A percentile compares a stretch with the other conserved stretches of the same genome.
Evolutionary conservation across 1,284 basidiomycete genomes (phyloP).

Genomic region (Thecaphora thlaspeos): DNA sequence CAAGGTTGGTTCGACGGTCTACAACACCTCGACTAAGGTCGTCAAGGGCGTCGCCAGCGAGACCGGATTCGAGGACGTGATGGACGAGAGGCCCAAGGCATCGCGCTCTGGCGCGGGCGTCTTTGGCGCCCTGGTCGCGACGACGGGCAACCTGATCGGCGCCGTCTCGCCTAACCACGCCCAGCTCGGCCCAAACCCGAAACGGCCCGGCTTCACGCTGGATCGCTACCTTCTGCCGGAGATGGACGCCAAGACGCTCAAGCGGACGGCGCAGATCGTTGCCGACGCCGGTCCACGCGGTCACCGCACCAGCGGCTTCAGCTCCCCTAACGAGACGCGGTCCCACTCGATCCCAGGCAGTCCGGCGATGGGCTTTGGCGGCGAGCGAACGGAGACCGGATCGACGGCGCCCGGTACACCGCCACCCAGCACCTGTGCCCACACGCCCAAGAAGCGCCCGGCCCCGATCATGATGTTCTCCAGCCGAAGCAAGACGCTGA

Average conservation of each 20-base stretch:
- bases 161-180: conserved; percentile 54
- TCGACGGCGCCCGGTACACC: conserved; percentile 33
- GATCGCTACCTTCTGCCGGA: conserved; percentile 63
- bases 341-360: conserved; percentile 29
- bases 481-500: conserved; percentile 21
- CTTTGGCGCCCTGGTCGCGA: conserved; percentile 72
- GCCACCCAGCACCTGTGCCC: conserved; percentile 11
- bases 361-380: conserved; percentile 16
- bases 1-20: conserved; percentile 24
- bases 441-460: conserved; percentile 32
- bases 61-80: conserved; percentile 45
- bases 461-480: conserved; percentile 36
- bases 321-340: conserved; percentile 24
- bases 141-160: conserved; percentile 65
- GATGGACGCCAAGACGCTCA: conserved; percentile 56
- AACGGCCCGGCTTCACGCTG: conserved; percentile 69
- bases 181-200: conserved; percentile 67
- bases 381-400: neutral
- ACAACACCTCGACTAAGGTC: conserved; percentile 30
- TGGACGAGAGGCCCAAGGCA: conserved; percentile 62
- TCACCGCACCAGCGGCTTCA: conserved; percentile 22
- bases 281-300: conserved; percentile 48
- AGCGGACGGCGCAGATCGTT: conserved; percentile 53
- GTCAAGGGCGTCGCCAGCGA: conserved; percentile 48
- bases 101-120: conserved; percentile 68